Base-by-base conservation (phyloP, 2,329 filamentous ascomycete species). In the Hortaea werneckii region DNA sequence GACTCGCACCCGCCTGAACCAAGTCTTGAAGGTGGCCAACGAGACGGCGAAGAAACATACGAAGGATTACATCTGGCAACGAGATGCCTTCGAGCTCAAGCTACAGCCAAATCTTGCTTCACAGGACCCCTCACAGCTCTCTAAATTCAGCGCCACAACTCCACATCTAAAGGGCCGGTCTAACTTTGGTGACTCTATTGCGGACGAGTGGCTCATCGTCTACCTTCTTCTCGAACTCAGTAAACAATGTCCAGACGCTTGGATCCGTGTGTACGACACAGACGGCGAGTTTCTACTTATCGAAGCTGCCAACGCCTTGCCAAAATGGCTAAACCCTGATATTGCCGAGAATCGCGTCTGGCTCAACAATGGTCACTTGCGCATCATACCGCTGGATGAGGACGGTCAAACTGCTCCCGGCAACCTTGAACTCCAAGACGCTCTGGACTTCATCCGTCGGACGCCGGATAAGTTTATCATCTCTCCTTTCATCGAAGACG, bases 181-280 rank as follows among this genome's bases (percentile, higher is more conserved):
- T 1, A 85, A 90, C 62, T 96, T 88, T 58, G 89, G 90, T 6
- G 94, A 98, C 65, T 92, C 88, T 0, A 82, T 96, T 4, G 90
- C 95, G 59, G 92, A 98, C 58, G 94, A 98, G 69, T 98, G 92
- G 94, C 77, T 96, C 5, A 82, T 96, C 49, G 89, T 96, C 13
- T 95, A 89, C 67, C 70, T 96, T 5, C 72, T 98, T 29, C 80
- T 85, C 39, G 83, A 94, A 66, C 69, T 96, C 55, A 89, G 83
- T 55, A 84, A 75, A 55, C 73, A 76, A 34, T 85, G 85, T 57
- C 71, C 79, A 4, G 74, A 83, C 49, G 72, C 88, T 6, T 98
- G 90, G 89, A 77, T 88, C 40, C 81, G 85, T 41, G 76, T 94
- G 4, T 81, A 78, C 49, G 92, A 98, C 63, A 83, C 81, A 41